Percentiles rank a stretch among this genome's conserved stretches.
Evolutionary conservation across 257 asterid species (phyloP).

Genomic region (Buddleja alternifolia): DNA sequence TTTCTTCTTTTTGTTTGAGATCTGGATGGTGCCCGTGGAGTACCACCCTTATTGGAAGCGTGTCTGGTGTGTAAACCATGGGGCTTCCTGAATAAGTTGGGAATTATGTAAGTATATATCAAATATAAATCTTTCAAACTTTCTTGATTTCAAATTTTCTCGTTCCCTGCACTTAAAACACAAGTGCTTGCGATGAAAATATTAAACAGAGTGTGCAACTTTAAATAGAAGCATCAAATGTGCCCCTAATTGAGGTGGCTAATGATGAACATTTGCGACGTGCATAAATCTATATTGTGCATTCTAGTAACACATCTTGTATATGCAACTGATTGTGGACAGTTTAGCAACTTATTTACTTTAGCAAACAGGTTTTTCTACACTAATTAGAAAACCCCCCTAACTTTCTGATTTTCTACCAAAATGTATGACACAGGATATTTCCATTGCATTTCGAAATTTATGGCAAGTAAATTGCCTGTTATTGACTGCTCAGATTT

Average conservation of each 20-base stretch:
- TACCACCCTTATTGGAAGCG: slow-evolving; percentile 61
- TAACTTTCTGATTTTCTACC: slow-evolving; percentile 5
- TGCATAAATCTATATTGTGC: slow-evolving; percentile 11
- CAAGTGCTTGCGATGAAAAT: slow-evolving; percentile 16
- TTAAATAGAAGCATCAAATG: slow-evolving; percentile 23
- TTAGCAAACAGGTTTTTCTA: slow-evolving; percentile 5
- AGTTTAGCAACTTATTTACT: not conserved
- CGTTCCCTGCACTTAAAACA: slow-evolving; percentile 20
- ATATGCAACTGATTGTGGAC: slow-evolving; percentile 7
- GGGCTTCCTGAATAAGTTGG: slow-evolving; percentile 48
- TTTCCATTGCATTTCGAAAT: slow-evolving; percentile 20
- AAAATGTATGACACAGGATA: not conserved
- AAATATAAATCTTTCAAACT: not conserved
- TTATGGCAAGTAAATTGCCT: slow-evolving; percentile 17
- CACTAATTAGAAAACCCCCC: slow-evolving; percentile 2
- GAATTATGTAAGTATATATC: slow-evolving; percentile 14
- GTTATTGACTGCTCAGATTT: slow-evolving; percentile 15
- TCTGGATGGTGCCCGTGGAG: slow-evolving; percentile 90
- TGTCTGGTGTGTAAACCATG: slow-evolving; percentile 30
- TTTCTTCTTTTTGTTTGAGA: slow-evolving; percentile 51
- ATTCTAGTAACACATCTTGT: slow-evolving; percentile 1
- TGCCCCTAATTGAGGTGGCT: slow-evolving; percentile 25
- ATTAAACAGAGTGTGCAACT: not conserved
- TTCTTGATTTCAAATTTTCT: no score
- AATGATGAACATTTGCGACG: slow-evolving; percentile 11